Percentiles rank a stretch among this genome's conserved stretches.
Conservation (phyloP, 192 early-diverging fungal genomes). For the Podila clonocystis region DNA sequence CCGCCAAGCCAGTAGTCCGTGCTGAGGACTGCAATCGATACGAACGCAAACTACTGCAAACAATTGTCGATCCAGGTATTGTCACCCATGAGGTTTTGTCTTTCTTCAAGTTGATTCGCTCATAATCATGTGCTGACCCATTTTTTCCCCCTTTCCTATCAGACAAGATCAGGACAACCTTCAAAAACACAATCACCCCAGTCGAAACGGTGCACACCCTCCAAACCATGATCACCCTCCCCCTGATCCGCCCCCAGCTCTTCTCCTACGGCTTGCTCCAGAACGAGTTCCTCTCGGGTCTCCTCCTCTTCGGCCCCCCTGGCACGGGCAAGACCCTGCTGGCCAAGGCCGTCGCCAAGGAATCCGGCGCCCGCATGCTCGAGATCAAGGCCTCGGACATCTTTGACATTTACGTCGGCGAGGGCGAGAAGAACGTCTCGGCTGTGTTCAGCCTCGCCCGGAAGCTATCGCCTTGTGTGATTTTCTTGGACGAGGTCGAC, state of each 20-base stretch:
- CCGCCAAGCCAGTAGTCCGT: slow-evolving; percentile 31
- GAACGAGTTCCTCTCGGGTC: slow-evolving; percentile 75
- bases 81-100: neutral
- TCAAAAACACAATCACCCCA: slow-evolving; percentile 80
- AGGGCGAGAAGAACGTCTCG: slow-evolving; percentile 96
- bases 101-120: neutral
- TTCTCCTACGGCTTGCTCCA: slow-evolving; percentile 77
- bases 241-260: slow-evolving; percentile 79
- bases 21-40: slow-evolving; percentile 65
- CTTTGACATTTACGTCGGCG: slow-evolving; percentile 92
- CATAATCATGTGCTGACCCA: neutral
- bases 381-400: slow-evolving; percentile 83
- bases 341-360: slow-evolving; percentile 87
- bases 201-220: slow-evolving; percentile 84
- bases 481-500: slow-evolving; percentile 98
- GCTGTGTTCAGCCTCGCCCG: slow-evolving; percentile 94
- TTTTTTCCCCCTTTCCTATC: neutral
- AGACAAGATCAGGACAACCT: slow-evolving; percentile 66
- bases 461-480: slow-evolving; percentile 92
- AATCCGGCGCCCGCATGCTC: slow-evolving; percentile 80
- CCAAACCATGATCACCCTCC: slow-evolving; percentile 85
- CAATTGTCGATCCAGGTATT: slow-evolving; percentile 83
- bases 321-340: slow-evolving; percentile 91
- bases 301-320: slow-evolving; percentile 88
- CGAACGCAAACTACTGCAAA: slow-evolving; percentile 80